phyloP scores from a whole-genome alignment of 2,329 filamentous ascomycete species.

The Alternaria arbusti region DNA sequence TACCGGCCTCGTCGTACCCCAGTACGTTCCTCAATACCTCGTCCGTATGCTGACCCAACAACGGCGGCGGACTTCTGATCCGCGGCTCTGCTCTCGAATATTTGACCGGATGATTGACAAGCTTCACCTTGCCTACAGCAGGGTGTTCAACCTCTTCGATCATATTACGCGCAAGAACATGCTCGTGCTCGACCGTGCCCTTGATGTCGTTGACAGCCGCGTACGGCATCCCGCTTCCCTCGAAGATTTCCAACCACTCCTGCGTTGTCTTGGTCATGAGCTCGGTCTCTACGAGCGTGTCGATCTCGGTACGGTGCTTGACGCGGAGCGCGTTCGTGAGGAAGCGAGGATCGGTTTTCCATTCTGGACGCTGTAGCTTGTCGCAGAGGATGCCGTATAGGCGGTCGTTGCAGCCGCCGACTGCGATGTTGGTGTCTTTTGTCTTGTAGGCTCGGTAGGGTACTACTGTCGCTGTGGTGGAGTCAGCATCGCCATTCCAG shows the following conservation, averaged over 20 bases:
- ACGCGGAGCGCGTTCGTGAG: constrained; percentile 65
- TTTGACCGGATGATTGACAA: constrained; percentile 94
- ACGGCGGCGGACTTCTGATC: constrained; percentile 79
- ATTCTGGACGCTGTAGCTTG: constrained; percentile 62
- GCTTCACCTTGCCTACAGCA: constrained; percentile 79
- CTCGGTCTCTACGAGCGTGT: constrained; percentile 76
- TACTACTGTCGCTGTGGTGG: constrained; percentile 77
- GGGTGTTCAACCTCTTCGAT: constrained; percentile 84
- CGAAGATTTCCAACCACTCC: constrained; percentile 85
- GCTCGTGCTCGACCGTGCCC: constrained; percentile 79
- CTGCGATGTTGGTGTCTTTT: constrained; percentile 65
- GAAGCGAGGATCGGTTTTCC: constrained; percentile 63
- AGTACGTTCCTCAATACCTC: constrained; percentile 42
- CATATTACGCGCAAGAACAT: constrained; percentile 82
- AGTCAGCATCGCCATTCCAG: not conserved
- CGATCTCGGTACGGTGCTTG: constrained; percentile 75
- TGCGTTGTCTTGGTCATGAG: constrained; percentile 79
- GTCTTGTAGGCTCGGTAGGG: constrained; percentile 84
- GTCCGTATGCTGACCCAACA: constrained; percentile 62
- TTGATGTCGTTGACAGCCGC: constrained; percentile 93
- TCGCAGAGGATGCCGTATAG: constrained; percentile 67
- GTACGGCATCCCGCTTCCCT: constrained; percentile 92
- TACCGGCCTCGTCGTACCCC: constrained; percentile 31
- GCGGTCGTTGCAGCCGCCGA: constrained; percentile 68
- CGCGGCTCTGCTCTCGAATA: constrained; percentile 82